These are phyloP conservation scores for Amanita thiersii DNA, from an alignment of 768 basidiomycete species.

Conservation along the genomic window DNA sequence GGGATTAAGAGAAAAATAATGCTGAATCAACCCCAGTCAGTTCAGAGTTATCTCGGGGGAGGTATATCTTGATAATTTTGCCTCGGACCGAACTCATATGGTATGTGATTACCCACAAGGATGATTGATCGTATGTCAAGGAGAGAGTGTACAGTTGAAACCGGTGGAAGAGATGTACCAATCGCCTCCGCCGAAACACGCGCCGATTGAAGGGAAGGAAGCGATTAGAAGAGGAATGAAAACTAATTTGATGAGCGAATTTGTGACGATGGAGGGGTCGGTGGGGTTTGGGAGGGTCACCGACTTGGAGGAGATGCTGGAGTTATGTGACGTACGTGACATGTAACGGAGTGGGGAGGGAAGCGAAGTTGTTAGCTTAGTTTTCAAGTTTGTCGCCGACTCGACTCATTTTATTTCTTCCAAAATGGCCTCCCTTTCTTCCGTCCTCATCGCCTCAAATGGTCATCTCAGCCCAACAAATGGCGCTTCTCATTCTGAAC, in stretches of 20 bases:
- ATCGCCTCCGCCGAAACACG: slow-evolving; percentile 13
- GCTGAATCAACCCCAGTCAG: slow-evolving; percentile 25
- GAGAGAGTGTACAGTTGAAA: too few species aligned
- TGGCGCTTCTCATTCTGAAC: slow-evolving; percentile 33
- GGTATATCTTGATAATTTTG: slow-evolving; percentile 50
- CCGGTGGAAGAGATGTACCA: slow-evolving; percentile 25
- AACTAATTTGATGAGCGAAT: slow-evolving; percentile 13
- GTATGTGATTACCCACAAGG: slow-evolving; percentile 44
- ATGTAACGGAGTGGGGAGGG: not conserved
- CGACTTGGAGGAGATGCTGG: slow-evolving; percentile 5
- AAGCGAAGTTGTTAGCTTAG: not conserved
- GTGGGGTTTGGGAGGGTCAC: slow-evolving; percentile 12
- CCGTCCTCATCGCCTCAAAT: slow-evolving; percentile 24
- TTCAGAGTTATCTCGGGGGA: slow-evolving; percentile 54
- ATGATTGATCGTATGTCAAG: slow-evolving; percentile 55
- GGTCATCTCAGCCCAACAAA: slow-evolving; percentile 44
- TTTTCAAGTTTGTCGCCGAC: not conserved
- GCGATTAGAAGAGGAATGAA: slow-evolving; percentile 9
- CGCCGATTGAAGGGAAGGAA: slow-evolving; percentile 9
- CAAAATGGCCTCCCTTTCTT: slow-evolving; percentile 7
- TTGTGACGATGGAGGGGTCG: slow-evolving; percentile 11
- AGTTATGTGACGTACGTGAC: slow-evolving; percentile 6
- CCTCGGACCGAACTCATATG: slow-evolving; percentile 76
- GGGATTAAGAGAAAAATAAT: not conserved
- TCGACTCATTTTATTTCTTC: not conserved